These are phyloP conservation scores for Geum urbanum DNA, from an alignment of 306 rosid genomes.

Conservation along the genomic window DNA sequence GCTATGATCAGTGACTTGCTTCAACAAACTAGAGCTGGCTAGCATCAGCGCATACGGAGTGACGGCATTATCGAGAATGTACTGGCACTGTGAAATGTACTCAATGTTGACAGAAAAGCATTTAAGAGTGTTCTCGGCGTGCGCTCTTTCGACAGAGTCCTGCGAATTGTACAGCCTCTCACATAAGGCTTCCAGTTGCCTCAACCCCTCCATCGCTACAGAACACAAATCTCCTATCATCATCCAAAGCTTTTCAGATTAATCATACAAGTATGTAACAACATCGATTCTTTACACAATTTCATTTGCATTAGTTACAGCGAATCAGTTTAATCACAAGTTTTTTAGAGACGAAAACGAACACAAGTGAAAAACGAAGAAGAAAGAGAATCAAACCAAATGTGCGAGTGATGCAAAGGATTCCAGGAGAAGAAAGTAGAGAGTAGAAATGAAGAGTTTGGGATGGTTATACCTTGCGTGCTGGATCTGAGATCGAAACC, in stretches of 20 bases:
- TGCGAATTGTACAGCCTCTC: conserved; percentile 61
- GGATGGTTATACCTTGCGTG: background rate
- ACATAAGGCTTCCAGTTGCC: conserved; percentile 58
- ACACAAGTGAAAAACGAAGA: background rate
- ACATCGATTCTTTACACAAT: background rate
- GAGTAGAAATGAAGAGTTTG: background rate
- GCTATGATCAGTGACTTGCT: conserved; percentile 63
- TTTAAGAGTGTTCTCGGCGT: conserved; percentile 56
- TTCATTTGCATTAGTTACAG: background rate
- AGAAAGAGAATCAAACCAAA: conserved; percentile 1
- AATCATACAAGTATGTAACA: background rate
- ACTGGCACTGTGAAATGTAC: conserved; percentile 58
- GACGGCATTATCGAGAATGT: conserved; percentile 56
- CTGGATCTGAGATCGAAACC: conserved; percentile 22
- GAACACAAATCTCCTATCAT: background rate
- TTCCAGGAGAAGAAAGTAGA: background rate
- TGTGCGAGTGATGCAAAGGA: background rate
- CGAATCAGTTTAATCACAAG: background rate
- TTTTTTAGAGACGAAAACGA: background rate
- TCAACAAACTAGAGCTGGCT: conserved; percentile 59
- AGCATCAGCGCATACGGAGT: conserved; percentile 61
- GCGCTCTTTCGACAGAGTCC: conserved; percentile 59
- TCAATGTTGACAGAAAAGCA: conserved; percentile 61
- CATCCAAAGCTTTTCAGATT: background rate
- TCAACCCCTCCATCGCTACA: conserved; percentile 46